Evolutionary conservation across 805 yeast species (phyloP), one percentile per base, ranked within the genome.

Genomic region (Blastobotrys peoriensis): DNA sequence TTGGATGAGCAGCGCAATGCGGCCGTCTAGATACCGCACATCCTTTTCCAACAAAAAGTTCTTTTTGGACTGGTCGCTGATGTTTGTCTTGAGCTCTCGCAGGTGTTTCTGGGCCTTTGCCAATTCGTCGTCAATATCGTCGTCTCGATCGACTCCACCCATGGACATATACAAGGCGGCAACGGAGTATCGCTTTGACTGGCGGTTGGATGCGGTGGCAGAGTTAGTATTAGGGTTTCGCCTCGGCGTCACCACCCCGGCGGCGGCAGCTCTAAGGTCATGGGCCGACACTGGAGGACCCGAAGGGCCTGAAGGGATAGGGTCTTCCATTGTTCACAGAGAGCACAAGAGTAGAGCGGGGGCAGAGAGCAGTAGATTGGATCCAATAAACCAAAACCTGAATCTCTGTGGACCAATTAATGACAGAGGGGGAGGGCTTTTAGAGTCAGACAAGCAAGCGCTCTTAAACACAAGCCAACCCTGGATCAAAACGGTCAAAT

Each of bases 1-100:
- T 38, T 65, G 68, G 36, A 66, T 66, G 18, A 66, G 56, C 42
- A 63, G 55, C 10, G 69, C 69, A 30, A 66, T 66, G 16, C 69
- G 60, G 13, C 62, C 48, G 48, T 66, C 70, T 27, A 66, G 55
- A 40, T 60, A 64, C 37, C 68, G 56, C 35, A 66, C 66, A 41
- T 66, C 69, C 45, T 59, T 60, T 44, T 66, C 70, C 40, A 63
- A 55, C 41, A 62, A 49, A 41, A 64, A 66, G 48, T 66, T 66
- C 30, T 50, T 52, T 47, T 64, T 65, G 33, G 65, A 58, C 49
- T 57, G 66, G 35, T 61, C 62, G 15, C 67, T 59, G 30, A 66
- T 66, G 33, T 54, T 46, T 3, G 61, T 48, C 44, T 66, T 66
- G 36, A 66, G 61, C 16, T 50, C 47, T 35, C 62, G 55, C 33